These are phyloP conservation scores for Vitis rupestris DNA, from an alignment of 164 flowering plant species.

Conservation along the genomic window DNA sequence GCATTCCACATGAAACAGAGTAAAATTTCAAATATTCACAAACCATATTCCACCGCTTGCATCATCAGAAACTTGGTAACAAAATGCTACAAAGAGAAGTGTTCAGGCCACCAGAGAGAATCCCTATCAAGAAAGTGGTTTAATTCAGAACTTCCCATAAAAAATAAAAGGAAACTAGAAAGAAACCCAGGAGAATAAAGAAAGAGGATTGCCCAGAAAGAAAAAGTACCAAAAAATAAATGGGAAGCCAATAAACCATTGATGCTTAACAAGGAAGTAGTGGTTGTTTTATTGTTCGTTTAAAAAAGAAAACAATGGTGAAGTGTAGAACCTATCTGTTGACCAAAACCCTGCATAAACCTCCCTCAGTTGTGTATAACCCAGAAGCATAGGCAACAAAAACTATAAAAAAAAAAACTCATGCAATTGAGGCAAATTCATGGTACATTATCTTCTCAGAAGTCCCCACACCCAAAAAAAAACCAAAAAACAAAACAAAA, in stretches of 20 bases:
- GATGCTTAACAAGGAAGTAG: background rate
- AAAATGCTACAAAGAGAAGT: background rate
- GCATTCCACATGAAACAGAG: background rate
- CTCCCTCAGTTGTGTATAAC: slow-evolving; percentile 8
- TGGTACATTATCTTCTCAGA: too few species aligned
- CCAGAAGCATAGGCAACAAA: background rate
- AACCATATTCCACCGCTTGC: background rate
- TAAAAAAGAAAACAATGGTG: background rate
- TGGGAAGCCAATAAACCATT: background rate
- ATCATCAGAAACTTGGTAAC: background rate
- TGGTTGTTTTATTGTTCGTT: background rate
- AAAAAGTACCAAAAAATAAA: background rate
- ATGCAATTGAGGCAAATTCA: too few species aligned
- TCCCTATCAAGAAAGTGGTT: background rate
- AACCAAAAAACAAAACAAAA: too few species aligned
- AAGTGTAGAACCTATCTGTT: background rate
- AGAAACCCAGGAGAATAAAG: background rate
- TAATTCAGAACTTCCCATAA: too few species aligned
- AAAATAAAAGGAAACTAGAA: too few species aligned
- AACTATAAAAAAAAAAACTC: too few species aligned
- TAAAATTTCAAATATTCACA: background rate
- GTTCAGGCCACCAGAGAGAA: background rate
- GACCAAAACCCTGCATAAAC: slow-evolving; percentile 2
- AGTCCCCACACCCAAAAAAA: too few species aligned
- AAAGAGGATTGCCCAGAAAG: background rate